phyloP scores from a whole-genome alignment of 306 rosid species.

The Dalbergia cochinchinensis region DNA sequence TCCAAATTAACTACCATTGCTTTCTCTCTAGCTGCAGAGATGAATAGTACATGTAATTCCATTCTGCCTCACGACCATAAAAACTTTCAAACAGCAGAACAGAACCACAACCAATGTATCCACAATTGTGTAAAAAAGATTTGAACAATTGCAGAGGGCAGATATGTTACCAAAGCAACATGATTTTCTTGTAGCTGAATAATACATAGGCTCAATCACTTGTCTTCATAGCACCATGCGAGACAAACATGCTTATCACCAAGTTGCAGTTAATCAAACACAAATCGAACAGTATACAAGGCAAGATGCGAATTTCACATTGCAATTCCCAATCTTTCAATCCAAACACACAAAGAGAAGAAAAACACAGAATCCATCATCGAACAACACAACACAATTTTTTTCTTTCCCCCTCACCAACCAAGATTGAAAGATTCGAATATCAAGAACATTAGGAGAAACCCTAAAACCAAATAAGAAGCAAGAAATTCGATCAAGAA shows the following conservation, averaged over 20 bases:
- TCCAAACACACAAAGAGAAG: too few relatives aligned
- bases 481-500: not conserved
- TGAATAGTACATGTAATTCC: not conserved
- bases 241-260: too few relatives aligned
- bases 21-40: slow-evolving; percentile 75
- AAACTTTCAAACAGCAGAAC: not conserved
- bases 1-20: slow-evolving; percentile 99
- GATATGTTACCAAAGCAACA: slow-evolving; percentile 1
- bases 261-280: too few relatives aligned
- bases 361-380: not conserved
- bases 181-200: not conserved
- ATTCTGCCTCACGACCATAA: slow-evolving; percentile 12
- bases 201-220: not conserved
- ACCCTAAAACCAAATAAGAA: slow-evolving; percentile 20
- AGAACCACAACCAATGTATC: not conserved
- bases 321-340: not conserved
- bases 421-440: not conserved
- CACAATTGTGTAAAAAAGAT: not conserved
- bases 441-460: not conserved
- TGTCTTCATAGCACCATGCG: not conserved
- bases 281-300: too few relatives aligned
- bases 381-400: not conserved
- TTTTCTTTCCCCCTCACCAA: not conserved
- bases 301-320: too few relatives aligned
- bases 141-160: not conserved